These are phyloP conservation scores for Linaria vulgaris DNA, from an alignment of 257 asterid species.

Conservation along the genomic window DNA sequence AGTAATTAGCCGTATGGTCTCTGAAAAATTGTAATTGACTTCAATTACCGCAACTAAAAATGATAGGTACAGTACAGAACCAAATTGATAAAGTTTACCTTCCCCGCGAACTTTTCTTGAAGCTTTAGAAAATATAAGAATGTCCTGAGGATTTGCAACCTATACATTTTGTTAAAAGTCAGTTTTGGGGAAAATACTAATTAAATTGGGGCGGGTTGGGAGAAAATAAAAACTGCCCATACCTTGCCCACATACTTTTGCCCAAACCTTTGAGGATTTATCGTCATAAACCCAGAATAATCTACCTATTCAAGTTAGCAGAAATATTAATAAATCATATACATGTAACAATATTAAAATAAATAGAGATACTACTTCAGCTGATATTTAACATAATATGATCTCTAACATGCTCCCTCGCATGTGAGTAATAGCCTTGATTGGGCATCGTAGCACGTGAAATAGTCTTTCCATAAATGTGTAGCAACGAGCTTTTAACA, in stretches of 20 bases:
- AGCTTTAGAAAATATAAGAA: conserved; percentile 95
- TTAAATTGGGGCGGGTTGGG: conserved; percentile 9
- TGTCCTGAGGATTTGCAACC: conserved; percentile 99
- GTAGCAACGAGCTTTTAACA: no score
- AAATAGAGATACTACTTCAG: conserved; percentile 12
- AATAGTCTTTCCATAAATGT: no score
- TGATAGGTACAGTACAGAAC: conserved; percentile 2
- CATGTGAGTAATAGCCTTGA: no score
- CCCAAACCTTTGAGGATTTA: conserved; percentile 95
- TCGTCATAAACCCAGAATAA: conserved; percentile 97
- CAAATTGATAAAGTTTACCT: conserved; percentile 43
- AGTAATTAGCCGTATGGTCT: conserved; percentile 3
- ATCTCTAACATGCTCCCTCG: no score
- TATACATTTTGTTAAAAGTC: conserved; percentile 30
- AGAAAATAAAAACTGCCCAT: conserved; percentile 14
- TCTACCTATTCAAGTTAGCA: conserved; percentile 66
- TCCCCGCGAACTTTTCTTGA: conserved; percentile 53
- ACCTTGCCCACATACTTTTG: conserved; percentile 99
- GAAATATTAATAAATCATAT: not conserved
- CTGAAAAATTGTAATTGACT: conserved; percentile 22
- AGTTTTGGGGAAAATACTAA: conserved; percentile 19
- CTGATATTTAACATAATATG: no score
- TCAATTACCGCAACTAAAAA: conserved; percentile 20
- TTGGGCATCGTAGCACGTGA: no score
- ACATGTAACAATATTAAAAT: conserved; percentile 14